Conservation (phyloP, 2,329 filamentous ascomycete genomes). For the Chaetomiaceae sp. region DNA sequence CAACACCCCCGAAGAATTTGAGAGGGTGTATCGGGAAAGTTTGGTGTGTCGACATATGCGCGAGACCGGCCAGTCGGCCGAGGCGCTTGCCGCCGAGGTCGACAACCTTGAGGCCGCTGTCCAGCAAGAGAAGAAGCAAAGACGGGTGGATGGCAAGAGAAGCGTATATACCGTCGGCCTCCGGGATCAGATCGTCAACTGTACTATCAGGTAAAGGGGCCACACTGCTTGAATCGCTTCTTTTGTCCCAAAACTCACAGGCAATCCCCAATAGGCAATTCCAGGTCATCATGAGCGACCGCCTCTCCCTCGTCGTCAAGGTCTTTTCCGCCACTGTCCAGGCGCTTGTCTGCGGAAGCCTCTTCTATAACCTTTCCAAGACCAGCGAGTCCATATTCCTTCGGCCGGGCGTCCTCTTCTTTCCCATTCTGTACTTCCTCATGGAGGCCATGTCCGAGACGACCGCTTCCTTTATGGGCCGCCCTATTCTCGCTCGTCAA, state of each 20-base stretch:
- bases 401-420: conserved; percentile 1
- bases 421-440: conserved; percentile 4
- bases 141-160: neutral
- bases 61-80: neutral
- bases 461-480: conserved; percentile 3
- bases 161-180: conserved; percentile 2
- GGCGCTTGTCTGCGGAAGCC: conserved; percentile 5
- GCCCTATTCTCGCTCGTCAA: conserved; percentile 6
- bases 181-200: conserved; percentile 1
- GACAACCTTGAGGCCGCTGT: neutral
- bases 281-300: conserved; percentile 6
- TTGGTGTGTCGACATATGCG: neutral
- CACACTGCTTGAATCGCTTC: neutral
- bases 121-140: neutral
- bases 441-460: conserved; percentile 8
- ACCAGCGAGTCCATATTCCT: conserved; percentile 3
- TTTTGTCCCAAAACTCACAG: neutral
- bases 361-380: conserved; percentile 1
- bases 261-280: neutral
- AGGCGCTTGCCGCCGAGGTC: neutral
- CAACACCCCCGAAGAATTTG: neutral
- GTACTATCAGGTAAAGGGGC: neutral
- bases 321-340: neutral
- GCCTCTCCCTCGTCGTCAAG: conserved; percentile 4
- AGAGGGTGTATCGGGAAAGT: neutral